Evolutionary conservation across 1,284 basidiomycete genomes (phyloP), one percentile per base, ranked within the genome.

Genomic region (Hemileia vastatrix): DNA sequence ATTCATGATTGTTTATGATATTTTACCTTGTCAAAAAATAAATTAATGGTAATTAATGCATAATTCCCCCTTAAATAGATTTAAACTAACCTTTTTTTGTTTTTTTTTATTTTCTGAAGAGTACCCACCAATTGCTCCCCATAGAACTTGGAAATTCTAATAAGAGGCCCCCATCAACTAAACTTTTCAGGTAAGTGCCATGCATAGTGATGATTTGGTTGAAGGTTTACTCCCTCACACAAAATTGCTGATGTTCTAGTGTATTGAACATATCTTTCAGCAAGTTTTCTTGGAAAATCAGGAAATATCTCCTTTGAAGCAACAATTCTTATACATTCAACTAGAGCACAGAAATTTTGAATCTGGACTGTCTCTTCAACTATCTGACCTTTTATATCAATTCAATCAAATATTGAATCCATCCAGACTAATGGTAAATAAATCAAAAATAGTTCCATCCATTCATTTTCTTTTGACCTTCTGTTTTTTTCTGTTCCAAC

Each of bases 181-280:
- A 61, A 18, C 50, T 64, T 62, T 11, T 33, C 18, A 3, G 65
- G 43, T 23, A 65, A 61, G 36, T 66, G 65, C 3, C 56, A 44
- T 4, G 64, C 57, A 40, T 61, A 66, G 44, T 66, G 65, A 51
- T 66, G 65, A 53, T 66, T 66, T 18, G 58, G 64, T 33, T 57
- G 31, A 6, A 53, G 43, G 15, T 54, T 58, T 11, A 40, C 48
- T 8, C 52, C n/a, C 1, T 47, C 44, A 23, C 47, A 62, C 9
- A 65, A 32, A 3, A 13, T 4, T 15, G 15, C 36, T 33, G 58
- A 48, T 21, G 56, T 58, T 45, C 2, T 24, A 11, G 31, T 31
- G 50, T 62, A 66, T 6, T 62, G 27, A 33, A 33, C 13, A 33
- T 66, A 59, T 32, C 31, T 4, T 24, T 44, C 23, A 4, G 45